phyloP scores from a whole-genome alignment of 1,284 basidiomycete species.

The Pseudozyma sp. region DNA sequence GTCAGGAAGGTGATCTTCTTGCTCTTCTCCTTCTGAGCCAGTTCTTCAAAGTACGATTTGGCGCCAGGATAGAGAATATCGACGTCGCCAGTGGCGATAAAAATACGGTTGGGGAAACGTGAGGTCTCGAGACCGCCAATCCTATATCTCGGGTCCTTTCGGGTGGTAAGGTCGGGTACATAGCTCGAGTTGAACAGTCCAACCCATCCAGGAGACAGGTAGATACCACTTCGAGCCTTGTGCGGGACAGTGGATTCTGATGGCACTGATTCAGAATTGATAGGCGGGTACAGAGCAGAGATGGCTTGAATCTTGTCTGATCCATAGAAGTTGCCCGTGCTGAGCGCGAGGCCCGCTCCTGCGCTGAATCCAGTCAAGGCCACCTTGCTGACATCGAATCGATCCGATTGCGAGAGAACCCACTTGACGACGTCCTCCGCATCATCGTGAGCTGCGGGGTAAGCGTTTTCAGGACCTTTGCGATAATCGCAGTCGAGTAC shows the following conservation, averaged over 20 bases:
- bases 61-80: constrained; percentile 52
- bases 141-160: constrained; percentile 31
- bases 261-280: constrained; percentile 15
- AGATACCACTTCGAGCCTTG: constrained; percentile 34
- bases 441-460: constrained; percentile 50
- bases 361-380: constrained; percentile 60
- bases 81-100: constrained; percentile 49
- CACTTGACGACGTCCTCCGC: constrained; percentile 50
- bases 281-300: constrained; percentile 46
- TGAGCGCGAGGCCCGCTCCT: constrained; percentile 58
- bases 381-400: constrained; percentile 38
- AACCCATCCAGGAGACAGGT: constrained; percentile 29
- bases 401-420: constrained; percentile 42
- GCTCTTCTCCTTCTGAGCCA: constrained; percentile 33
- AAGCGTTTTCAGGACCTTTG: constrained; percentile 61
- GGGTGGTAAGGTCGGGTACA: constrained; percentile 24
- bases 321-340: constrained; percentile 28
- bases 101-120: constrained; percentile 46
- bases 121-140: constrained; percentile 35
- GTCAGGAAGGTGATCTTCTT: constrained; percentile 37
- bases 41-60: constrained; percentile 40
- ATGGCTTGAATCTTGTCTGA: constrained; percentile 45
- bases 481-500: constrained; percentile 58
- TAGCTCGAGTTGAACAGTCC: constrained; percentile 54
- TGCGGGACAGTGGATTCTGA: constrained; percentile 4